Percentiles rank a stretch among this genome's conserved stretches.
phyloP scores from a whole-genome alignment of 208 protist genomes.

The Leishmania tarentolae region DNA sequence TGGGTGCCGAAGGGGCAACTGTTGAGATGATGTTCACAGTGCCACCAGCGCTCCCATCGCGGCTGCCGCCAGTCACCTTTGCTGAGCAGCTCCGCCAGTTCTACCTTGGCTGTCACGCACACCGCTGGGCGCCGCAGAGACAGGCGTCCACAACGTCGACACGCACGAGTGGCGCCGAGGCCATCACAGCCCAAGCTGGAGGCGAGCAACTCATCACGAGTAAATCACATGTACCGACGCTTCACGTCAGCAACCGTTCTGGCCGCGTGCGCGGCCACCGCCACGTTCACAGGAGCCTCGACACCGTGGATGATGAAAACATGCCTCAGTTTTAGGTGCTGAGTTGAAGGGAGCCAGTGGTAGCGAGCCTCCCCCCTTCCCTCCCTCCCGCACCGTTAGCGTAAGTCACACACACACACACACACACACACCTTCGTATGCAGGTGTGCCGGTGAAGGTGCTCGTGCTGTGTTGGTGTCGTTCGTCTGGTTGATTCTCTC shows the following conservation, averaged over 20 bases:
- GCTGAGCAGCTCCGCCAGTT: conserved; percentile 7
- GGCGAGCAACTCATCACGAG: not conserved
- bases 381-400: not conserved
- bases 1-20: conserved; percentile 33
- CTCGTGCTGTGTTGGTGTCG: not conserved
- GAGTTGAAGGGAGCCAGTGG: not conserved
- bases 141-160: not conserved
- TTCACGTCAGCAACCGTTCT: not conserved
- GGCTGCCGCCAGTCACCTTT: conserved; percentile 49
- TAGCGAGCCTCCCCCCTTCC: not conserved
- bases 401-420: not conserved
- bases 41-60: conserved; percentile 60
- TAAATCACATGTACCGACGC: not conserved
- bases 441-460: not conserved
- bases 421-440: not conserved
- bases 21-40: conserved; percentile 67
- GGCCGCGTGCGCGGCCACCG: not conserved
- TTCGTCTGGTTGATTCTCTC: not conserved
- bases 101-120: conserved; percentile 10
- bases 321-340: conserved; percentile 2
- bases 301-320: not conserved
- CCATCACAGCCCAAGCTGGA: not conserved
- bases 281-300: not conserved
- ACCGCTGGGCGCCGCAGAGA: conserved; percentile 8
- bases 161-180: not conserved